Evolutionary conservation across 345 rosid genomes (phyloP), one percentile per base, ranked within the genome.

Genomic region (Acer campestre): DNA sequence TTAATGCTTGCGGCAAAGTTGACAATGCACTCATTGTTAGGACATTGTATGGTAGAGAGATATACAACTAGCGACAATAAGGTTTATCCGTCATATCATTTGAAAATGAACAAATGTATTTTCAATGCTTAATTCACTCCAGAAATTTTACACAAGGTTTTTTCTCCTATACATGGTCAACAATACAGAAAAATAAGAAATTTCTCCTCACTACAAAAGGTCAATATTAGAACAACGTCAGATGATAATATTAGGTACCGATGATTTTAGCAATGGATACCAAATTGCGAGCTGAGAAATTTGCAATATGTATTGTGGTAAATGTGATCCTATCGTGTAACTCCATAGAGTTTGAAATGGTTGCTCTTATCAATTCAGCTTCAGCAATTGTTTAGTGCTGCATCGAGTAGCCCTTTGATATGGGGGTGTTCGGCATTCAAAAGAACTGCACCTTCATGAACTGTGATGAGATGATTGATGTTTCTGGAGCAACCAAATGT

Each of bases 361-460:
- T 55, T 71, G 64, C 25, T 55, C 35, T 73, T 44, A 10, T 61
- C 22, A 61, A 61, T 40, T 62, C 76, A 38, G 3, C 14, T 73
- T 23, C 49, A 71, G 67, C 20, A 49, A 73, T 59, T 46, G 49
- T 49, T 35, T 17, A 31, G 61, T 63, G 49, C 46, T 63, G 49
- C 46, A 74, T 27, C n/a, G 48, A 74, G 61, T 27, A 27, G 44
- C 40, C 44, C 20, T 31, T 17, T 40, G 7, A 6, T 63, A 8
- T 14, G 29, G 70, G 20, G 62, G 53, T 23, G 10, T 44, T 61
- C 17, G 18, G 48, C 64, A 1, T 11, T 63, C 61, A 64, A 18
- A n/a, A 22, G 48, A 27, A 46, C 25, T 25, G 68, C 7, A 23
- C 44, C 56, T 58, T 31, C 75, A n/a, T 58, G 17, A 18, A 71